Conservation (phyloP, 2,329 filamentous ascomycete genomes). For the Botrytis aclada region DNA sequence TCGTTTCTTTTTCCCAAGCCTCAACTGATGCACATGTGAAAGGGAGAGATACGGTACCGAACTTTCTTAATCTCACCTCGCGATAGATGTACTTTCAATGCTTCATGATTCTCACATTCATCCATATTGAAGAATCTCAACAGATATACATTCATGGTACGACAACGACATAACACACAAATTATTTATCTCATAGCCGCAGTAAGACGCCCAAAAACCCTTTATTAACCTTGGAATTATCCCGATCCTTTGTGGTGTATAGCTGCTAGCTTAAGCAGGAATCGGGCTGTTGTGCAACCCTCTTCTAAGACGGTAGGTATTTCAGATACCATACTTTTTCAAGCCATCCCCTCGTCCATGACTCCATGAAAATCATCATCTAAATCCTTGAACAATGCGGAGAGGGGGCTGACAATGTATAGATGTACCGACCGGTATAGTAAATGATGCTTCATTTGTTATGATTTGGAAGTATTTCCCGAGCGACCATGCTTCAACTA, state of each 20-base stretch:
- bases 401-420: constrained; percentile 5
- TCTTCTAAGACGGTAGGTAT: constrained; percentile 13
- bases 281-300: constrained; percentile 2
- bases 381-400: constrained; percentile 13
- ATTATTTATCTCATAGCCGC: constrained; percentile 10
- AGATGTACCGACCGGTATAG: not conserved
- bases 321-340: not conserved
- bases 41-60: not conserved
- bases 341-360: not conserved
- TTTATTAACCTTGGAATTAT: not conserved
- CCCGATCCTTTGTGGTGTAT: not conserved
- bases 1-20: not conserved
- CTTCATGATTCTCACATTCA: not conserved
- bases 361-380: not conserved
- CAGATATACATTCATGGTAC: not conserved
- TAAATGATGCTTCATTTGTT: not conserved
- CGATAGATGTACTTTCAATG: not conserved
- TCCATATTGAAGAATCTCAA: constrained; percentile 6
- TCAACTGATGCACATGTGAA: not conserved
- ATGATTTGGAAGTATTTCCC: not conserved
- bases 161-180: not conserved
- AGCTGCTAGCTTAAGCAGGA: not conserved
- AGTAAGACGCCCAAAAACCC: constrained; percentile 10
- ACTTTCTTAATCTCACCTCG: not conserved
- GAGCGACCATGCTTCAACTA: not conserved